A percentile compares a stretch with the other conserved stretches of the same genome.
Evolutionary conservation across 805 yeast species (phyloP).

Genomic region (Ogataea nakhonphanomensis): DNA sequence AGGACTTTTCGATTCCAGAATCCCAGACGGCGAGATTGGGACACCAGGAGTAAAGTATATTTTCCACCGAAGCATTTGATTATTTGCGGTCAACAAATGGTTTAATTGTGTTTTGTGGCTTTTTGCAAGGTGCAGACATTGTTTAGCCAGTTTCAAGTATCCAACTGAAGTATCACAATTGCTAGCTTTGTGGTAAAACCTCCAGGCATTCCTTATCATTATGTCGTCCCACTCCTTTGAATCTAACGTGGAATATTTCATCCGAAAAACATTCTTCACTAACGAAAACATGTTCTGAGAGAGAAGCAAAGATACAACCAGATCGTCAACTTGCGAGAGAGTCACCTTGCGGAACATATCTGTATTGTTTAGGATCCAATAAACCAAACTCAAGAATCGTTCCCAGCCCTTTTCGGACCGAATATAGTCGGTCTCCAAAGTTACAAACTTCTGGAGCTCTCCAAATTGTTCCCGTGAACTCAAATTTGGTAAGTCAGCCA

Average conservation of each 20-base stretch:
- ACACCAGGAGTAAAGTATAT: conserved; percentile 29
- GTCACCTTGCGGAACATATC: conserved; percentile 25
- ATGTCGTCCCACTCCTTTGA: conserved; percentile 10
- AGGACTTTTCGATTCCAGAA: conserved; percentile 26
- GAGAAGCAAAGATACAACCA: conserved; percentile 23
- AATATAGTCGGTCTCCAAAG: conserved; percentile 22
- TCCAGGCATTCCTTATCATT: conserved; percentile 24
- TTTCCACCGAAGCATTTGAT: conserved; percentile 27
- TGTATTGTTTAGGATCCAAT: conserved; percentile 27
- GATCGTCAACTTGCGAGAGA: conserved; percentile 18
- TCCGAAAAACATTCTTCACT: conserved; percentile 15
- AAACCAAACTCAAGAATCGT: conserved; percentile 26
- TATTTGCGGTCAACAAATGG: conserved; percentile 22
- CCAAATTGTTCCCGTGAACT: conserved; percentile 18
- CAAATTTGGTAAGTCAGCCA: conserved; percentile 21
- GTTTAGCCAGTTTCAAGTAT: conserved; percentile 21
- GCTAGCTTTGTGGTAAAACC: conserved; percentile 26
- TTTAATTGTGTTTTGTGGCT: conserved; percentile 6
- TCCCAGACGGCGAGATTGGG: conserved; percentile 29
- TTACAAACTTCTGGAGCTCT: conserved; percentile 26
- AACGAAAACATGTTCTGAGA: conserved; percentile 20
- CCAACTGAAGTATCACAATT: conserved; percentile 31
- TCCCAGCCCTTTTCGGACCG: conserved; percentile 24
- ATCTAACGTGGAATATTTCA: conserved; percentile 20
- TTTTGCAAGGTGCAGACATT: conserved; percentile 18